Conservation (phyloP, 768 basidiomycete species). For the Panaeolus papilionaceus region DNA sequence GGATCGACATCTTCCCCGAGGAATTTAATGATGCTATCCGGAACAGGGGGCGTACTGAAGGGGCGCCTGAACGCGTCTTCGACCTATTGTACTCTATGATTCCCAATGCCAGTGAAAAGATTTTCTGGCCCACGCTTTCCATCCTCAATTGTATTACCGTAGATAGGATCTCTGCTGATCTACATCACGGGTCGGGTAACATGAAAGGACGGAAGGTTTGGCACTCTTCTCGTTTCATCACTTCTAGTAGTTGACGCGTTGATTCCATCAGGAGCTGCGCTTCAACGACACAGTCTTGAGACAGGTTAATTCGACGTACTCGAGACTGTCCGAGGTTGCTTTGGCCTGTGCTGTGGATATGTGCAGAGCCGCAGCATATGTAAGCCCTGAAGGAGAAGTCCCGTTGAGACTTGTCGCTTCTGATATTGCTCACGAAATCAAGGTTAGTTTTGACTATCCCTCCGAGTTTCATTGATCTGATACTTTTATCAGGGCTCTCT, state of each 20-base stretch:
- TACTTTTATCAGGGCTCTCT: conserved; percentile 34
- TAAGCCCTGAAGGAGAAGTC: conserved; percentile 56
- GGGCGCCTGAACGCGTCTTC: conserved; percentile 85
- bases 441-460: conserved; percentile 47
- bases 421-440: conserved; percentile 83
- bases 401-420: conserved; percentile 68
- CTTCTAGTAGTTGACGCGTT: not conserved
- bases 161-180: conserved; percentile 70
- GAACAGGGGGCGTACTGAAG: conserved; percentile 71
- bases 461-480: not conserved
- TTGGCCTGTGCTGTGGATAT: conserved; percentile 79
- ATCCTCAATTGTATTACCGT: conserved; percentile 77
- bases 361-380: conserved; percentile 71
- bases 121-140: conserved; percentile 84
- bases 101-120: conserved; percentile 51
- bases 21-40: conserved; percentile 81
- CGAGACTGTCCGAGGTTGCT: conserved; percentile 70
- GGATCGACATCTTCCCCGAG: conserved; percentile 79
- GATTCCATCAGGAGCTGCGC: conserved; percentile 49
- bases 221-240: not conserved
- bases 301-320: conserved; percentile 51
- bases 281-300: conserved; percentile 70
- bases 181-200: conserved; percentile 43
- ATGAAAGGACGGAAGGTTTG: conserved; percentile 47
- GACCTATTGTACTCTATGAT: conserved; percentile 70